phyloP scores from a whole-genome alignment of 768 basidiomycete species.

The Mycena venus region DNA sequence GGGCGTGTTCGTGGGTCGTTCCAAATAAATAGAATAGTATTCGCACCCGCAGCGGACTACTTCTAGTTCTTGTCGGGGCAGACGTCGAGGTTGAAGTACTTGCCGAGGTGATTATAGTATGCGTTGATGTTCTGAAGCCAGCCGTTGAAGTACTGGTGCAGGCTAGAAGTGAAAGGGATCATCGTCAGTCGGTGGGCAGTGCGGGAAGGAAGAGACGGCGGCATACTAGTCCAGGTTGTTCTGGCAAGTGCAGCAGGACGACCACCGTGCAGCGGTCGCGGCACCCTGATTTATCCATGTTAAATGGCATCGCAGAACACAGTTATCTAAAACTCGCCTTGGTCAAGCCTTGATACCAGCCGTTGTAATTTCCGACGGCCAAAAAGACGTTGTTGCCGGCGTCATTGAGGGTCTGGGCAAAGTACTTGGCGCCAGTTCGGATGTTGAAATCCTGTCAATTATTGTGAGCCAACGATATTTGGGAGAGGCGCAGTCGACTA shows the following conservation, averaged over 20 bases:
- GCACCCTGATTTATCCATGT: constrained; percentile 48
- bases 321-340: constrained; percentile 50
- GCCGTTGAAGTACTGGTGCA: constrained; percentile 80
- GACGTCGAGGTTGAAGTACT: constrained; percentile 75
- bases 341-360: constrained; percentile 74
- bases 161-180: constrained; percentile 50
- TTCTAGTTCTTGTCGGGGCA: constrained; percentile 39
- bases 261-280: constrained; percentile 70
- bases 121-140: constrained; percentile 75
- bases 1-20: neutral
- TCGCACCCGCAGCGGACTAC: neutral
- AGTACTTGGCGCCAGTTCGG: constrained; percentile 71
- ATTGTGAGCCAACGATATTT: neutral
- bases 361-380: constrained; percentile 83
- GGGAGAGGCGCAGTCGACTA: constrained; percentile 29
- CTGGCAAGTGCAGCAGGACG: constrained; percentile 77
- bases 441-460: constrained; percentile 78
- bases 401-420: constrained; percentile 61
- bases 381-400: constrained; percentile 67
- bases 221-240: constrained; percentile 91
- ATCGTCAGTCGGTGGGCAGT: neutral
- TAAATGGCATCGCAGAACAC: neutral
- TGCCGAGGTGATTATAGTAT: constrained; percentile 60
- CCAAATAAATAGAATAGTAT: neutral
- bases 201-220: neutral